Conservation (phyloP, 2,329 filamentous ascomycete genomes). For the Neurospora sp. region DNA sequence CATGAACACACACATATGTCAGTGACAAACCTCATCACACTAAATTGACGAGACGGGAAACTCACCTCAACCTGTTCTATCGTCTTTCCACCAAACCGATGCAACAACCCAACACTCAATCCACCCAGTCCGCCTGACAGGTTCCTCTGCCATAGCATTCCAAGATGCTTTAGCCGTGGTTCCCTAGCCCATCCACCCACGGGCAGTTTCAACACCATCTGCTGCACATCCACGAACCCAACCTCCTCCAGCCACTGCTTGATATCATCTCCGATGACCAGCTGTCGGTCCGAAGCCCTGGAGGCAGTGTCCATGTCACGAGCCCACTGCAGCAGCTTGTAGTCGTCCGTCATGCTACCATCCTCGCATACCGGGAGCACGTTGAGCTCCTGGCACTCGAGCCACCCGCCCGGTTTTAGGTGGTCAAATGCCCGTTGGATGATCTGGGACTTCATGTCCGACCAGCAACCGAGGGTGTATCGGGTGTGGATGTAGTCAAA, state of each 20-base stretch:
- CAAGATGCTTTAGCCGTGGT: constrained; percentile 21
- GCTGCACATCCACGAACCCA: constrained; percentile 23
- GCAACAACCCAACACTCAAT: constrained; percentile 21
- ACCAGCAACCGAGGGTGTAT: constrained; percentile 39
- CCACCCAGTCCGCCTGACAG: constrained; percentile 21
- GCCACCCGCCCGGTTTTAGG: constrained; percentile 41
- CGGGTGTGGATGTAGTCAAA: constrained; percentile 47
- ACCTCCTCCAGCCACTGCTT: constrained; percentile 19
- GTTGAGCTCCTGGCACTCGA: constrained; percentile 42
- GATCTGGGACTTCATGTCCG: constrained; percentile 35
- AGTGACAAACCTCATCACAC: constrained; percentile 3
- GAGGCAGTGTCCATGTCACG: constrained; percentile 13
- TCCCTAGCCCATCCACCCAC: constrained; percentile 25
- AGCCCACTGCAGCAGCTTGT: constrained; percentile 13
- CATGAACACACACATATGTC: constrained; percentile 1
- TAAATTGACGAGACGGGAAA: constrained; percentile 3
- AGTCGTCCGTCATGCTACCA: constrained; percentile 14
- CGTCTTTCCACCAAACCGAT: constrained; percentile 28
- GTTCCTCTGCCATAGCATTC: constrained; percentile 21
- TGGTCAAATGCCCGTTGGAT: constrained; percentile 41
- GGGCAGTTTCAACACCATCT: constrained; percentile 22
- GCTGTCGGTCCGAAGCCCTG: constrained; percentile 11
- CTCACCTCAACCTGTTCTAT: constrained; percentile 40
- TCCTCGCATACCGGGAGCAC: constrained; percentile 17
- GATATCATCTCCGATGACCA: constrained; percentile 11